Evolutionary conservation across 129 eudicot species (phyloP), one percentile per base, ranked within the genome.

Genomic region (Cynara cardunculus): DNA sequence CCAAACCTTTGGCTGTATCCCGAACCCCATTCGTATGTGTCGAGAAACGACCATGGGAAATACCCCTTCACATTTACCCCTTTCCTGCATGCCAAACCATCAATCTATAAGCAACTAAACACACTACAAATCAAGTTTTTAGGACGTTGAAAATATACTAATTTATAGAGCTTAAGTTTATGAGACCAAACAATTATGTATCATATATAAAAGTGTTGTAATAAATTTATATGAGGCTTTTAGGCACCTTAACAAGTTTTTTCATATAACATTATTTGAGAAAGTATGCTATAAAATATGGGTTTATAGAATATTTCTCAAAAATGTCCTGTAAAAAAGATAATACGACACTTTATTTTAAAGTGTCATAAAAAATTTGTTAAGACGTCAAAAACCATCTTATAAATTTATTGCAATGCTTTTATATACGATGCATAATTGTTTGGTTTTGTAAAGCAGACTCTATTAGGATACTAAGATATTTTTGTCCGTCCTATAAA

Each of bases 11-110:
- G 31, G 0, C 68, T 12, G 71, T 73, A 88, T 7, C 88, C 92
- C 0, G 85, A 77, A 0, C 25, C 62, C 92, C 92, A 89, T 72
- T 89, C 92, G 46, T 80, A 87, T 7, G 37, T 76, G 71, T 87
- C 89, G 71, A 79, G 65, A 73, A 87, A 83, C 59, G 83, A 59
- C 89, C 89, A 87, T 7, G 83, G 76, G 25, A 87, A 49, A 77
- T 16, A 80, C 24, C 83, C 89, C 56, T 71, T 76, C 16, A 87
- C 89, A 9, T 65, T 80, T 16, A 66, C 87, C 25, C 85, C 87
- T n/a, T 62, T 4, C 85, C 83, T 87, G 74, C 56, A 61, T 12
- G 25, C 25, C 65, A 12, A 64, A 30, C 7, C 74, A 70, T 32
- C 5, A 9, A 31, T 70, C 53, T 22, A 10, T 18, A 34, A 71